phyloP scores from a whole-genome alignment of 2,329 filamentous ascomycete genomes.

The Fusarium bactridioides region DNA sequence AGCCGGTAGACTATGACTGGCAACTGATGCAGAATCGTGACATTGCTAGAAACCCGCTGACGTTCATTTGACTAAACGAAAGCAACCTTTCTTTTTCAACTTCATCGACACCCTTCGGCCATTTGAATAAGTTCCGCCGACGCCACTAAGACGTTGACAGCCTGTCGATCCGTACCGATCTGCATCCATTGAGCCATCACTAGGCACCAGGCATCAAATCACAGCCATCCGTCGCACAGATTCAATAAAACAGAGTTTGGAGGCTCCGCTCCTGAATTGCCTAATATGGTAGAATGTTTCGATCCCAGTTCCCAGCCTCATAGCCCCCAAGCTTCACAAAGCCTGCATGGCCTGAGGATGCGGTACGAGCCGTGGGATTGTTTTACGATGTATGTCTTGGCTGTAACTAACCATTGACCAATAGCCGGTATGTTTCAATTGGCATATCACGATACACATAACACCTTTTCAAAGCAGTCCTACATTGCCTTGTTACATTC shows the following conservation, averaged over 20 bases:
- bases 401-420: not conserved
- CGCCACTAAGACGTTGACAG: not conserved
- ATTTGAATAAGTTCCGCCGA: conserved; percentile 29
- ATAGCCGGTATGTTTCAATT: not conserved
- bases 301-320: not conserved
- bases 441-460: conserved; percentile 7
- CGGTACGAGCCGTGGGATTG: conserved; percentile 10
- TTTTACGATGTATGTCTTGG: conserved; percentile 14
- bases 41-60: conserved; percentile 17
- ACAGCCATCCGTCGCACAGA: conserved; percentile 10
- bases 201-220: conserved; percentile 1
- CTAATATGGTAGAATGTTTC: conserved; percentile 19
- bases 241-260: not conserved
- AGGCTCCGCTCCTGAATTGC: conserved; percentile 19
- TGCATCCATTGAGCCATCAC: conserved; percentile 21
- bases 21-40: conserved; percentile 1
- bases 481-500: not conserved
- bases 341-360: conserved; percentile 26
- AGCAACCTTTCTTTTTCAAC: not conserved
- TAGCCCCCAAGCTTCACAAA: conserved; percentile 18
- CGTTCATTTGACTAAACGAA: conserved; percentile 6
- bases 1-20: not conserved
- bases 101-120: conserved; percentile 17
- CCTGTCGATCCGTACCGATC: conserved; percentile 23
- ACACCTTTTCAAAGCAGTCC: not conserved